A percentile compares a stretch with the other conserved stretches of the same genome.
Conservation (phyloP, 495 filamentous ascomycete species). For the Talaromyces nanjingensis region DNA sequence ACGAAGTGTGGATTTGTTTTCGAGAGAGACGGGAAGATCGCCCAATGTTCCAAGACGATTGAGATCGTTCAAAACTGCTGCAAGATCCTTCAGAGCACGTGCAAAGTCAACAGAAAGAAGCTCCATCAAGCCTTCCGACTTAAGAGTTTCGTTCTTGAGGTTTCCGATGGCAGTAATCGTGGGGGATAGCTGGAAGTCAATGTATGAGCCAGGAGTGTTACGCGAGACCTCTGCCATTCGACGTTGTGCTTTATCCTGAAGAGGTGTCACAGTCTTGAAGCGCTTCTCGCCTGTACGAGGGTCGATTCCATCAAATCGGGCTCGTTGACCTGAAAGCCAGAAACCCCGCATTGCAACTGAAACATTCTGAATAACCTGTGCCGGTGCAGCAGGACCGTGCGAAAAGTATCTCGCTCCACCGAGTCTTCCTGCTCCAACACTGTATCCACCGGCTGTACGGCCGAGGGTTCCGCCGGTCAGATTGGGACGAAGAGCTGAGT, state of each 20-base stretch:
- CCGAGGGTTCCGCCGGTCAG: conserved; percentile 82
- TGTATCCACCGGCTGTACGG: conserved; percentile 82
- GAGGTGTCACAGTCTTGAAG: conserved; percentile 59
- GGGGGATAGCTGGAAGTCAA: conserved; percentile 83
- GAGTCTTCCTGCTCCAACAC: conserved; percentile 58
- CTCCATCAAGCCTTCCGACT: conserved; percentile 74
- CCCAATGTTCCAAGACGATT: conserved; percentile 68
- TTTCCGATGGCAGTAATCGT: conserved; percentile 72
- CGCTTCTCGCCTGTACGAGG: conserved; percentile 64
- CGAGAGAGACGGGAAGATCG: conserved; percentile 73
- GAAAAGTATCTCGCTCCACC: conserved; percentile 82
- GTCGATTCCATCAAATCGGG: conserved; percentile 69
- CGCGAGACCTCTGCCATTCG: conserved; percentile 50
- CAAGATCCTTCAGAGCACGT: conserved; percentile 75
- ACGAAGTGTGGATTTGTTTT: conserved; percentile 54
- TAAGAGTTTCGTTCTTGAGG: conserved; percentile 47
- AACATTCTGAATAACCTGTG: conserved; percentile 91
- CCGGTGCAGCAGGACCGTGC: conserved; percentile 73
- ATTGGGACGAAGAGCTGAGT: conserved; percentile 83
- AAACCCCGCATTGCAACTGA: conserved; percentile 86
- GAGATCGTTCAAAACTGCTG: conserved; percentile 72
- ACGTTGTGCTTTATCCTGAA: conserved; percentile 62
- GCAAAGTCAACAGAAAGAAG: conserved; percentile 83
- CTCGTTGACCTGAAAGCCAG: conserved; percentile 78
- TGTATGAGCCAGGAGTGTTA: conserved; percentile 61